phyloP scores from a whole-genome alignment of 495 filamentous ascomycete species.

The Penicillium nucicola region DNA sequence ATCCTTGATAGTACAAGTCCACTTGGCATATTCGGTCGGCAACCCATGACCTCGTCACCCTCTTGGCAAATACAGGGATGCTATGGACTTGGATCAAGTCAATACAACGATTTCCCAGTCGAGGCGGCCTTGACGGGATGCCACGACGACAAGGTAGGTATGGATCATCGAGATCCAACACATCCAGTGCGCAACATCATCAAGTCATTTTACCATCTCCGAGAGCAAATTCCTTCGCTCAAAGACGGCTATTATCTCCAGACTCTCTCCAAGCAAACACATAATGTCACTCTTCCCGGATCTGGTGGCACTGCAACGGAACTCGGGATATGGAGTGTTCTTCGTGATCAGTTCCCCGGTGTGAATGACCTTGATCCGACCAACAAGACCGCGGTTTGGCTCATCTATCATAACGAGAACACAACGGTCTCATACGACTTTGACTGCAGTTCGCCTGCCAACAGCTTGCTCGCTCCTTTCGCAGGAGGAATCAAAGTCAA shows the following conservation, averaged over 20 bases:
- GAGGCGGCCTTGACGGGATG: slow-evolving; percentile 53
- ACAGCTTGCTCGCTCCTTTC: slow-evolving; percentile 57
- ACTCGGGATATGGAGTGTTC: slow-evolving; percentile 64
- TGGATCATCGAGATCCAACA: slow-evolving; percentile 68
- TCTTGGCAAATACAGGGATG: slow-evolving; percentile 71
- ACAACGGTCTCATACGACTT: slow-evolving; percentile 52
- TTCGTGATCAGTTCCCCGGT: slow-evolving; percentile 43
- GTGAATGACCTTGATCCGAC: slow-evolving; percentile 41
- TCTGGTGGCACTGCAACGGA: slow-evolving; percentile 53
- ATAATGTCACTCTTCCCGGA: slow-evolving; percentile 46
- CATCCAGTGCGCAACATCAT: slow-evolving; percentile 65
- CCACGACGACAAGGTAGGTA: slow-evolving; percentile 49
- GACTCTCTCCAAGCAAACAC: slow-evolving; percentile 55
- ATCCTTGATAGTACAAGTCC: slow-evolving; percentile 61
- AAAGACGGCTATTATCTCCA: slow-evolving; percentile 60
- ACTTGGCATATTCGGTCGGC: slow-evolving; percentile 69
- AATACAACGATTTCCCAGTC: slow-evolving; percentile 60
- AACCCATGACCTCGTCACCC: slow-evolving; percentile 59
- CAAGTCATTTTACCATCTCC: slow-evolving; percentile 63
- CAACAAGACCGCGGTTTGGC: slow-evolving; percentile 57
- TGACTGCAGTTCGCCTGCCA: slow-evolving; percentile 39
- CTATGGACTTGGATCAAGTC: slow-evolving; percentile 51
- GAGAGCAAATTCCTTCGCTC: slow-evolving; percentile 56
- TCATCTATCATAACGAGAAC: slow-evolving; percentile 65
- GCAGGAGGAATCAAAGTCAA: slow-evolving; percentile 50